Conservation (phyloP, 495 filamentous ascomycete genomes). For the Margaritispora aquatica region DNA sequence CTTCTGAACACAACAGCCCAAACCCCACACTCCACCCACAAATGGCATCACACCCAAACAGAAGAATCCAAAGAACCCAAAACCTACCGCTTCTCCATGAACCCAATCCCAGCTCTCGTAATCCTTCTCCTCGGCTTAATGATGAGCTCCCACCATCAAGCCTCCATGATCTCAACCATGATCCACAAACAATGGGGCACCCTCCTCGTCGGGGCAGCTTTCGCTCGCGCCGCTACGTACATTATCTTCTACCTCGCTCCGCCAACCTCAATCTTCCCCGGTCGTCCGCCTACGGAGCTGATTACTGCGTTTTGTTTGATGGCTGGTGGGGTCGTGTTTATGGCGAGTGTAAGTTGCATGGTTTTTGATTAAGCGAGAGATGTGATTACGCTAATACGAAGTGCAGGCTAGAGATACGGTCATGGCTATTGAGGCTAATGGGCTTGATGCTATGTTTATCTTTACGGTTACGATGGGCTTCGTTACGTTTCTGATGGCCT, state of each 20-base stretch:
- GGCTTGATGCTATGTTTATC: slow-evolving; percentile 80
- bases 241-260: slow-evolving; percentile 72
- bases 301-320: slow-evolving; percentile 82
- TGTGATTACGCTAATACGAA: not conserved
- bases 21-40: slow-evolving; percentile 26
- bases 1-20: slow-evolving; percentile 61
- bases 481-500: slow-evolving; percentile 80
- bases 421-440: slow-evolving; percentile 65
- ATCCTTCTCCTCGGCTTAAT: slow-evolving; percentile 83
- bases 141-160: slow-evolving; percentile 92
- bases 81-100: slow-evolving; percentile 71
- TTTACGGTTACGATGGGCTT: slow-evolving; percentile 87
- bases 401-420: slow-evolving; percentile 64
- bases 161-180: slow-evolving; percentile 80
- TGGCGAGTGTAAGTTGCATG: slow-evolving; percentile 67
- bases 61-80: slow-evolving; percentile 38
- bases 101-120: slow-evolving; percentile 82
- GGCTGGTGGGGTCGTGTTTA: slow-evolving; percentile 84
- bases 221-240: slow-evolving; percentile 77
- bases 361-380: not conserved
- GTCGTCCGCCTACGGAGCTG: slow-evolving; percentile 87
- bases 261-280: slow-evolving; percentile 77
- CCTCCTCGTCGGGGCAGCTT: slow-evolving; percentile 72
- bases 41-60: slow-evolving; percentile 14
- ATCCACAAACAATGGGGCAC: slow-evolving; percentile 93